Conservation (phyloP, 1,284 basidiomycete genomes). For the Leccinum subspadiceum region DNA sequence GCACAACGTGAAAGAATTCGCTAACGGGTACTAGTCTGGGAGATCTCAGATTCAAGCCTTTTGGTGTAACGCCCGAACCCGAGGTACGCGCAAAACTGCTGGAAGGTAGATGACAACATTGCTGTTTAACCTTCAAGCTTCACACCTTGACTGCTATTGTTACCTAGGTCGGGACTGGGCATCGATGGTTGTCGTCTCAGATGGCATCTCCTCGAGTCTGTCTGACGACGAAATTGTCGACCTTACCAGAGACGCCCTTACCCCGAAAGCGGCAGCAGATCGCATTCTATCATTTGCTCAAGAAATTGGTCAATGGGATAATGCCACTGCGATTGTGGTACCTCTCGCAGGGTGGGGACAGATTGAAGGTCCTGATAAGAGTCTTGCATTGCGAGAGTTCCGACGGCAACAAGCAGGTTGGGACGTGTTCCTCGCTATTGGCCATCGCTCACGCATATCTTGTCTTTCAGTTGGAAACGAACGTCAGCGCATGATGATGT, state of each 20-base stretch:
- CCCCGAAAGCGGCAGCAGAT: constrained; percentile 80
- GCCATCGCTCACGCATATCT: constrained; percentile 14
- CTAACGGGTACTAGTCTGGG: constrained; percentile 62
- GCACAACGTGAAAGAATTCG: background rate
- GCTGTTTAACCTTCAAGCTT: background rate
- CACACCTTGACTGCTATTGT: constrained; percentile 4
- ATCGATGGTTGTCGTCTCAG: constrained; percentile 80
- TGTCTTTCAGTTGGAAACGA: constrained; percentile 56
- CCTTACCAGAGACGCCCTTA: constrained; percentile 69
- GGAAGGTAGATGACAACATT: constrained; percentile 48
- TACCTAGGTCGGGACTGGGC: constrained; percentile 70
- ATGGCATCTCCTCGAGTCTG: constrained; percentile 88
- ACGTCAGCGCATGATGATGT: constrained; percentile 64
- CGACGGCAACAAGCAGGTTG: constrained; percentile 67
- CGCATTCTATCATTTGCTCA: constrained; percentile 87
- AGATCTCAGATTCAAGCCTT: constrained; percentile 86
- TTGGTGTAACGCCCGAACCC: constrained; percentile 93
- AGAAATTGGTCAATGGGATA: constrained; percentile 89
- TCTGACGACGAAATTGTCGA: constrained; percentile 96
- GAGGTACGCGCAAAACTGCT: constrained; percentile 84
- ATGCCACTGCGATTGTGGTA: constrained; percentile 89
- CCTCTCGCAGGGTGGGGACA: constrained; percentile 92
- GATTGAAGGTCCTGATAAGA: constrained; percentile 75
- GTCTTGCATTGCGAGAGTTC: constrained; percentile 80
- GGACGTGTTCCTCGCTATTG: constrained; percentile 17